Evolutionary conservation across 2,329 filamentous ascomycete genomes (phyloP).

Genomic region (Cladosporium sp.): DNA sequence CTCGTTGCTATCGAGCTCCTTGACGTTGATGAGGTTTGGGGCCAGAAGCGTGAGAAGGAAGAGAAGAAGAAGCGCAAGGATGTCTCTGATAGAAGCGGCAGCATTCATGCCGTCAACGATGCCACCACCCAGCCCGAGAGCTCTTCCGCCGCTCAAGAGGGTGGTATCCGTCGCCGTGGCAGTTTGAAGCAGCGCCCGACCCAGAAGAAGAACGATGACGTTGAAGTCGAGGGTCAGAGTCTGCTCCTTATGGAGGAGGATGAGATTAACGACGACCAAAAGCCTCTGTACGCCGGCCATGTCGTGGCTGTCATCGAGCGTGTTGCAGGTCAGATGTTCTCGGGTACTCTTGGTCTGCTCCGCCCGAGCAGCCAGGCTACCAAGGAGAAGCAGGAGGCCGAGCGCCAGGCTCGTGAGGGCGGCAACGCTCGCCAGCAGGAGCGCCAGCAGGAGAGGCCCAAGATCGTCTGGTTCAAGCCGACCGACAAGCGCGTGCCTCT

Average conservation of each 20-base stretch:
- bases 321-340: slow-evolving; percentile 98
- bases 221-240: slow-evolving; percentile 97
- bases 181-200: slow-evolving; percentile 95
- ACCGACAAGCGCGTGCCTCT: slow-evolving; percentile 97
- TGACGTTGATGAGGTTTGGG: slow-evolving; percentile 97
- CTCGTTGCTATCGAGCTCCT: slow-evolving; percentile 92
- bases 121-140: slow-evolving; percentile 51
- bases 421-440: slow-evolving; percentile 66
- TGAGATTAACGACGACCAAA: slow-evolving; percentile 97
- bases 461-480: slow-evolving; percentile 99
- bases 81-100: slow-evolving; percentile 82
- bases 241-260: slow-evolving; percentile 95
- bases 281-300: slow-evolving; percentile 93
- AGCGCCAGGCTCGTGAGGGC: slow-evolving; percentile 86
- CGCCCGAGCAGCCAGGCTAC: slow-evolving; percentile 97
- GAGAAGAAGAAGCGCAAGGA: slow-evolving; percentile 99
- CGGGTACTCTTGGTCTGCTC: slow-evolving; percentile 82
- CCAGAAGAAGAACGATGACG: slow-evolving; percentile 99
- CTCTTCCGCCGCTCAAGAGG: slow-evolving; percentile 64
- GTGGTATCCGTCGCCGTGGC: slow-evolving; percentile 84
- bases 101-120: slow-evolving; percentile 61
- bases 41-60: slow-evolving; percentile 97
- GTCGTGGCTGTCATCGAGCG: slow-evolving; percentile 97
- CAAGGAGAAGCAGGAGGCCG: slow-evolving; percentile 98
- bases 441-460: slow-evolving; percentile 90